Evolutionary conservation across 2,329 filamentous ascomycete genomes (phyloP), one percentile per base, ranked within the genome.

Genomic region (Elsinoe fawcettii): DNA sequence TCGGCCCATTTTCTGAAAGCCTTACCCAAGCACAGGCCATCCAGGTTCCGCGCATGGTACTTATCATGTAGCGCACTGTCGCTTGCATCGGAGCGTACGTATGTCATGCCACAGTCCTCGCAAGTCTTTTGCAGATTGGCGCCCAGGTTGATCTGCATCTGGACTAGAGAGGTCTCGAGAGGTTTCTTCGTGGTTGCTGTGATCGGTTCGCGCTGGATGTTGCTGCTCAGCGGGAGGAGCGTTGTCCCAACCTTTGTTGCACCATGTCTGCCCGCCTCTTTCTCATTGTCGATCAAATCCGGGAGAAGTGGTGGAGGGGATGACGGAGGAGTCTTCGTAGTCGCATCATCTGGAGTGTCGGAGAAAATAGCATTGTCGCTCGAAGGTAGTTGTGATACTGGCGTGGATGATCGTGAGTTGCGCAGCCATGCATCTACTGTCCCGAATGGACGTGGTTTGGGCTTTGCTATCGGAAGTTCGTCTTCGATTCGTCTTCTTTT

Each of bases 21-120:
- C 66, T 80, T 83, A 16, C 79, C 78, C 34, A 85, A 73, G 61
- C 85, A 80, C 18, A 85, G 77, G 1, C 84, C 84, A 22, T 79
- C 78, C 2, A 77, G 72, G 62, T 83, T 80, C 70, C 81, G 79
- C 34, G 79, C 78, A 66, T 86, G 84, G 62, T 82, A 86, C 61
- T 81, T 83, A 62, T 79, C 79, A 65, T 87, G 84, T 56, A 86
- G 65, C 5, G 76, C 77, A n/a, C 75, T 73, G 63, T 87, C 84
- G 63, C 85, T 82, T 5, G 73, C 69, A 51, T 80, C 79, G 0
- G 82, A 84, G 3, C 82, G 79, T 32, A 82, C 76, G 63, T 86
- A 87, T 55, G 84, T 80, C 84, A 87, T 87, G 1, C 81, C 80
- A 63, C 84, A 87, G 2, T 72, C 73, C 36, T 73, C 72, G 69